These are phyloP conservation scores for Solanum chilense DNA, from an alignment of 257 asterid species.

Conservation along the genomic window DNA sequence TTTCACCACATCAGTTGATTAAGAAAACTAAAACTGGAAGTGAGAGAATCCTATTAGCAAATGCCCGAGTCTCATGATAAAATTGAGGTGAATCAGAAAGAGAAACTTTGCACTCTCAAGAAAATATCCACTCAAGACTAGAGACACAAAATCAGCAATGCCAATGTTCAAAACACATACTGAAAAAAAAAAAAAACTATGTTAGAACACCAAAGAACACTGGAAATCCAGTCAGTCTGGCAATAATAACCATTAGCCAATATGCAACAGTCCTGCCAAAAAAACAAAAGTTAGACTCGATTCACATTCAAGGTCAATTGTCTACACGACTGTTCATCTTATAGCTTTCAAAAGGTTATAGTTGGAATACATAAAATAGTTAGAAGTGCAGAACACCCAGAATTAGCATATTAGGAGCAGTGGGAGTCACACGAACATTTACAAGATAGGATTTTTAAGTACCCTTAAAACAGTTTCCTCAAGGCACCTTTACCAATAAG, in stretches of 20 bases:
- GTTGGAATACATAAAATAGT: background rate
- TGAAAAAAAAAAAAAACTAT: no score
- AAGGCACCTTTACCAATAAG: background rate
- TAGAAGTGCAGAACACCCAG: background rate
- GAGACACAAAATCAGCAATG: background rate
- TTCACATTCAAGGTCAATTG: background rate
- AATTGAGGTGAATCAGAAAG: background rate
- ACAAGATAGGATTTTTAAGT: background rate
- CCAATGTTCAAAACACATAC: background rate
- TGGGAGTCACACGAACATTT: background rate
- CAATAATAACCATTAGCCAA: background rate
- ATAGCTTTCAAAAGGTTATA: background rate
- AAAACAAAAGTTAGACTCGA: background rate
- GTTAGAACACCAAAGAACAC: no score
- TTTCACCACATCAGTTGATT: background rate
- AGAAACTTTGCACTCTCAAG: background rate
- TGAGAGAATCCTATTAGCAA: background rate
- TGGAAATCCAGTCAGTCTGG: no score
- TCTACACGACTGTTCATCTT: background rate
- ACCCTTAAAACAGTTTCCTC: background rate
- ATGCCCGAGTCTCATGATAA: background rate
- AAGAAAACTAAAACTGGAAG: background rate
- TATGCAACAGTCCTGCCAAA: background rate
- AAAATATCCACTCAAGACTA: background rate
- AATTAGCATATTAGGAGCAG: background rate